A percentile compares a stretch with the other conserved stretches of the same genome.
Evolutionary conservation across 2,329 filamentous ascomycete species (phyloP).

Genomic region (Sphaerulina populicola): DNA sequence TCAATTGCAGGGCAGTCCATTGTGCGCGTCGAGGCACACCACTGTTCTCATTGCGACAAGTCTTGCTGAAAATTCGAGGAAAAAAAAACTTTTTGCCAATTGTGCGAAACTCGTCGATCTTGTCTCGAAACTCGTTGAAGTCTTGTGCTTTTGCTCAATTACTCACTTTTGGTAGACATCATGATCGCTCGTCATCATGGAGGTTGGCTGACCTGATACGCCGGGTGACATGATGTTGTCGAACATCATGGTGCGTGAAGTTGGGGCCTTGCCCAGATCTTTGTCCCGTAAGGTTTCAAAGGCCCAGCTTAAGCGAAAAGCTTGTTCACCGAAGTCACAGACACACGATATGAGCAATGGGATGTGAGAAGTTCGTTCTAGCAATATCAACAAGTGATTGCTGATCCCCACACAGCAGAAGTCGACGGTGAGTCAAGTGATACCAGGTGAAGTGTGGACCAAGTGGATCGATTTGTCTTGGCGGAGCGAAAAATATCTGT

Average conservation of each 20-base stretch:
- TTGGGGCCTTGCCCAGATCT: background rate
- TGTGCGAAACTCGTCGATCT: background rate
- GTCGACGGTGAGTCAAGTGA: background rate
- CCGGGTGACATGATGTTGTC: slow-evolving; percentile 5
- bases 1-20: no score
- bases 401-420: background rate
- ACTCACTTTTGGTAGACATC: slow-evolving; percentile 31
- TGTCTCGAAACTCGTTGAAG: background rate
- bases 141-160: background rate
- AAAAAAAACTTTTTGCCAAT: background rate
- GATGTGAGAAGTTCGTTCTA: background rate
- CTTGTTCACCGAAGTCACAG: background rate
- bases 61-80: no score
- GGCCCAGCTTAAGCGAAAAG: background rate
- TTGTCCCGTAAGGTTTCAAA: background rate
- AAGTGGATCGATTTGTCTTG: background rate
- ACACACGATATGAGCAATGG: background rate
- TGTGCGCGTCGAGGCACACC: no score
- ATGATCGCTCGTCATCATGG: slow-evolving; percentile 22
- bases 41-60: no score
- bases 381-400: no score
- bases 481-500: background rate
- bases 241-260: slow-evolving; percentile 1
- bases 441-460: background rate
- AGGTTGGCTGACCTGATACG: slow-evolving; percentile 16